Base-by-base conservation (phyloP, 2,329 filamentous ascomycete genomes). In the Hymenoscyphus infarciens region DNA sequence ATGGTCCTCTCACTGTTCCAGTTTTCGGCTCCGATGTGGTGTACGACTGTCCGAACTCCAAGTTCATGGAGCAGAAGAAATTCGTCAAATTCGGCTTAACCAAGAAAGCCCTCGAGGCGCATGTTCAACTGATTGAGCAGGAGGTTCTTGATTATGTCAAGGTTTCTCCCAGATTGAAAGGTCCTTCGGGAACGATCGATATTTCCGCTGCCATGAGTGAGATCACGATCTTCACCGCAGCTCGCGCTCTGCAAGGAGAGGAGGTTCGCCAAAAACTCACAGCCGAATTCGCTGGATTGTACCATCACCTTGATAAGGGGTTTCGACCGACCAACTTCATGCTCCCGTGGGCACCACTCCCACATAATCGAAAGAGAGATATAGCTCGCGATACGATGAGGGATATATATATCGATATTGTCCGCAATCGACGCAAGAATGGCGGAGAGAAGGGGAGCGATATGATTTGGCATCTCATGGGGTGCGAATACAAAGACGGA, bases 21-120 rank as follows among this genome's bases (percentile, higher is more conserved):
- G 83, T 86, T 57, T 95, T 96, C 72, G 91, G 91, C 68, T 87
- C 85, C 71, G 87, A 92, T 77, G 91, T 96, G 29, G 89, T 95
- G 63, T 96, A 95, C 74, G 91, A 95, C 75, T 94, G 91, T 77
- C 90, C 91, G 53, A 95, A 94, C 74, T 82, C 90, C 62, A 95
- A 94, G 79, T 83, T 96, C 72, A 94, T 96, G 91, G 91, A 96
- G 79, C 91, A 96, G 81, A 96, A 96, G 81, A 93, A 92, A 84
- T 91, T 92, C 73, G 88, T 91, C 84, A 91, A 91, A 76, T 85
- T 88, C 70, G 88, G 88, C 66, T 83, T 92, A 61, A 91, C 89
- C 27, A 85, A 86, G 68, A 84, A 89, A 63, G 86, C 88, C 31
- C 87, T 92, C 77, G 84, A 81, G 67, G 80, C 79, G 49, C 93